Evolutionary conservation across 2,329 filamentous ascomycete genomes (phyloP).

Genomic region (Botrytis hyacinthi): DNA sequence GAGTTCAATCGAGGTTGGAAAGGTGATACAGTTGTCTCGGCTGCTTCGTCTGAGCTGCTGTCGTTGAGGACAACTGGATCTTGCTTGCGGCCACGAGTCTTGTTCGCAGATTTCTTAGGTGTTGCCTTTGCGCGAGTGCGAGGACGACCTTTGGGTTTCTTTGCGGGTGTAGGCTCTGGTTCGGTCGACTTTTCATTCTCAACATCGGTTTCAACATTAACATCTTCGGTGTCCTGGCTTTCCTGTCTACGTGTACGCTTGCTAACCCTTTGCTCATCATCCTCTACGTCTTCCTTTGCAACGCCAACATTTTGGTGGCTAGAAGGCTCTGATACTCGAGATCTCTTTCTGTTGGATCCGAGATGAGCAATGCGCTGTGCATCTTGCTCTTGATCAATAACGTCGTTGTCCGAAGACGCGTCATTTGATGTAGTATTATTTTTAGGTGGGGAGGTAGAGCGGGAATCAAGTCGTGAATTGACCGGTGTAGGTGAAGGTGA

Average conservation of each 20-base stretch:
- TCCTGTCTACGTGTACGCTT: slow-evolving; percentile 16
- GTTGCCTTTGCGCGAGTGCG: neutral
- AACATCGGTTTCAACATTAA: neutral
- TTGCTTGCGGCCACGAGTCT: slow-evolving; percentile 7
- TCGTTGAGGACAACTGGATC: neutral
- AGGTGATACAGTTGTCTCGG: neutral
- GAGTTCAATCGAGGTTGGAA: neutral
- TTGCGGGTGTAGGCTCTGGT: neutral
- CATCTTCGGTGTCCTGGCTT: neutral
- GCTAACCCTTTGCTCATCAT: neutral
- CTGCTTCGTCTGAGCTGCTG: slow-evolving; percentile 11
- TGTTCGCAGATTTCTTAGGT: slow-evolving; percentile 1
- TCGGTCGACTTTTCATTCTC: slow-evolving; percentile 7
- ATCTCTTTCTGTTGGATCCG: slow-evolving; percentile 14
- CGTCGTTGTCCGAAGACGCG: slow-evolving; percentile 17
- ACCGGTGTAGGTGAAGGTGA: slow-evolving; percentile 17
- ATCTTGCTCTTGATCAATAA: neutral
- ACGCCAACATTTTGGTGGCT: neutral
- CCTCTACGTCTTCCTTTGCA: neutral
- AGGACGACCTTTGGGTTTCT: neutral
- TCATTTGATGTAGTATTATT: neutral
- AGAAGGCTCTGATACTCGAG: slow-evolving; percentile 6
- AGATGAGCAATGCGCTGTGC: neutral
- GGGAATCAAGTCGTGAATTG: slow-evolving; percentile 17
- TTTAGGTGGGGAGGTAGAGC: slow-evolving; percentile 14